Conservation (phyloP, 1,284 basidiomycete genomes). For the Leccinum cinnamomeum region DNA sequence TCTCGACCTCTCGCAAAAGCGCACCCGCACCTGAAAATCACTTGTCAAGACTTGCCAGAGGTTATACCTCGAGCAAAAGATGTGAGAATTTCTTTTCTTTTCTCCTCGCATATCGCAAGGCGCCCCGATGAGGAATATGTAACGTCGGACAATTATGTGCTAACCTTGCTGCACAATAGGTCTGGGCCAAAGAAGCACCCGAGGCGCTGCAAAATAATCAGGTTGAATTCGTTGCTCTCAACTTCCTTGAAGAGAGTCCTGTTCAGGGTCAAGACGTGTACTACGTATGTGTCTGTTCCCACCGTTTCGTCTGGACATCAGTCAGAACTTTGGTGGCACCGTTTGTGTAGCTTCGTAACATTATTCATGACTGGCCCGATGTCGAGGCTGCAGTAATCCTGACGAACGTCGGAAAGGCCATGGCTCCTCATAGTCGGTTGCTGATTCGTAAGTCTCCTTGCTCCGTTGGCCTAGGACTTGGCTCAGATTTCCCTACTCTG, state of each 20-base stretch:
- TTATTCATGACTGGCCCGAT: conserved; percentile 32
- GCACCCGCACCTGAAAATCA: conserved; percentile 42
- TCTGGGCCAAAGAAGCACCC: conserved; percentile 38
- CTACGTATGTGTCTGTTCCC: conserved; percentile 35
- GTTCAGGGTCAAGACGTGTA: conserved; percentile 44
- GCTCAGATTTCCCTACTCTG: neutral
- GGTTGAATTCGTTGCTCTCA: conserved; percentile 41
- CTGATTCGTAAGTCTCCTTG: conserved; percentile 25
- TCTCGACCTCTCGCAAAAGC: conserved; percentile 42
- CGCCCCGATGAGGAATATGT: neutral
- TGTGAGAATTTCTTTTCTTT: conserved; percentile 11
- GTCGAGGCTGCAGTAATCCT: conserved; percentile 24
- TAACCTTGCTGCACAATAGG: conserved; percentile 21
- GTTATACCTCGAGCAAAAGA: conserved; percentile 38
- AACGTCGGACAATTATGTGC: neutral
- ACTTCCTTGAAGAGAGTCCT: conserved; percentile 46
- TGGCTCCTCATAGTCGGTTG: conserved; percentile 29
- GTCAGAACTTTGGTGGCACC: neutral
- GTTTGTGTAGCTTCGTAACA: conserved; percentile 26
- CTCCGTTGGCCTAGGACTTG: neutral
- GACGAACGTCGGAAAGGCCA: conserved; percentile 20
- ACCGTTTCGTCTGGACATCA: neutral
- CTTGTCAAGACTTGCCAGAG: conserved; percentile 47
- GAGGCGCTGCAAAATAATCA: conserved; percentile 35
- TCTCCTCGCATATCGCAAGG: neutral